These are phyloP conservation scores for Fusarium scirpi DNA, from an alignment of 2,329 filamentous ascomycete genomes.

Conservation along the genomic window DNA sequence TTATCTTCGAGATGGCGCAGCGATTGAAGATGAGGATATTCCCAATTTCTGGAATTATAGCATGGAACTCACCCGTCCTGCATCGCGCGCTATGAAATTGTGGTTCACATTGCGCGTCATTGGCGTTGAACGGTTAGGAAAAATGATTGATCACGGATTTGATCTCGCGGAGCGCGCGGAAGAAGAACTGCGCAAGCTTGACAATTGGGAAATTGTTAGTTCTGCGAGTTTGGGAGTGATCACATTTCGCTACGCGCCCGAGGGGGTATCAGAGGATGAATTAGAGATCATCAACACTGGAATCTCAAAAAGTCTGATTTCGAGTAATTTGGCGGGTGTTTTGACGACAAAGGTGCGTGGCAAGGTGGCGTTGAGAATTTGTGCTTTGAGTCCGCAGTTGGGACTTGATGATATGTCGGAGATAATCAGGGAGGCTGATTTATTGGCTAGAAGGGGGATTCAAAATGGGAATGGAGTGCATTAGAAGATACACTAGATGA, in stretches of 20 bases:
- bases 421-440: slow-evolving; percentile 7
- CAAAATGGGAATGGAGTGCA: background rate
- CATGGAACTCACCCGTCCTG: slow-evolving; percentile 43
- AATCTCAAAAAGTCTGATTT: slow-evolving; percentile 15
- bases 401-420: slow-evolving; percentile 15
- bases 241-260: slow-evolving; percentile 38
- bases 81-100: slow-evolving; percentile 42
- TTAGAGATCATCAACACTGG: background rate
- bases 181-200: slow-evolving; percentile 22
- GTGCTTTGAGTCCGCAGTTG: slow-evolving; percentile 13
- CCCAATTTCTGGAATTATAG: slow-evolving; percentile 47
- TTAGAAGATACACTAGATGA: background rate
- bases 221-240: slow-evolving; percentile 39
- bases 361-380: slow-evolving; percentile 9
- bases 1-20: slow-evolving; percentile 41
- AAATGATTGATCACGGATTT: slow-evolving; percentile 45
- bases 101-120: slow-evolving; percentile 44
- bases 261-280: background rate
- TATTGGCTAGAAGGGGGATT: background rate
- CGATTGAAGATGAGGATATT: slow-evolving; percentile 41
- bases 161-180: slow-evolving; percentile 40
- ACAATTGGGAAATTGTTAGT: slow-evolving; percentile 43
- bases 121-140: slow-evolving; percentile 38
- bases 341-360: slow-evolving; percentile 12
- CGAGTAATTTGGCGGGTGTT: slow-evolving; percentile 11